Base-by-base conservation (phyloP, 192 early-diverging fungal genomes). In the Coemansia sp. region DNA sequence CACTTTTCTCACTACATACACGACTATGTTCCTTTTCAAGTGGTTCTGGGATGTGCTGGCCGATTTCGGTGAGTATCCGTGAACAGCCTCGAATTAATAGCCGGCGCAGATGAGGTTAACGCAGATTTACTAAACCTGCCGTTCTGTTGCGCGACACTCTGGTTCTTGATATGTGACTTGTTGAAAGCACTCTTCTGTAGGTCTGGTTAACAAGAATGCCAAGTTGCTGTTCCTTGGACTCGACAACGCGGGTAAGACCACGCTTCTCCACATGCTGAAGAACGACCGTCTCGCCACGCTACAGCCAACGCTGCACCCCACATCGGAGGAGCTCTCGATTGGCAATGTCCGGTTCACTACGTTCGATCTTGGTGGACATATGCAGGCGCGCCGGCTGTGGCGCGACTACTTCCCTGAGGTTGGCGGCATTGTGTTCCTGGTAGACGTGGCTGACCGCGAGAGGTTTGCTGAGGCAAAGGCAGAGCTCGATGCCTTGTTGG, bases 371-470 rank as follows among this genome's bases (percentile, higher is more conserved):
- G 97, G 97, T 69, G 97, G 97, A 29, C 97, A 99, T 85, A 82
- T 87, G 76, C 95, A 97, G 83, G 93, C 97, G 45, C 95, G 97
- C 61, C 90, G 97, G 69, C 88, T 99, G 74, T 99, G 97, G 97
- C 94, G 93, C 80, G 95, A 99, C 75, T 99, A 99, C 83, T 98
- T 97, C 84, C 95, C 96, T 42, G 97, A 98, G 74, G 96, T 98
- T 63, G 91, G 92, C 68, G 97, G 96, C 42, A 97, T 99, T 69
- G 95, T 99, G 61, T 99, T 98, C 85, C 86, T 99, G 73, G 96
- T 99, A 16, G 97, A 99, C 73, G 88, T 89, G 67, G 93, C 91
- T 34, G 95, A 99, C 74, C 82, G 79, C 37, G 86, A 87, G 63
- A 87, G 97, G 70, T 92, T 99, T 79, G 39, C 75, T 16, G 97